Base-by-base conservation (phyloP, 176 grass and related monocot genomes). In the Oryza punctata region DNA sequence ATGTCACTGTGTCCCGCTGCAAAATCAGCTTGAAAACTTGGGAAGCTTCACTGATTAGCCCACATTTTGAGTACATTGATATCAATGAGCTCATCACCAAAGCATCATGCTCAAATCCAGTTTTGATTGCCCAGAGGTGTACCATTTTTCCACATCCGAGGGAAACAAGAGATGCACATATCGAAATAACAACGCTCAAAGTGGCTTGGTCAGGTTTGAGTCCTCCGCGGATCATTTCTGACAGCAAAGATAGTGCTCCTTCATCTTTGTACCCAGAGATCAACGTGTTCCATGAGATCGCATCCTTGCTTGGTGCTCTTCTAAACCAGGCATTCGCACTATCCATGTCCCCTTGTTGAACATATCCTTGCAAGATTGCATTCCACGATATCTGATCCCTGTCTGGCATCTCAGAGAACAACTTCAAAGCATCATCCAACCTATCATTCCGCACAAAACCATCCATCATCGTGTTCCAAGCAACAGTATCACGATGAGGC, bases 401-500 rank as follows among this genome's bases (percentile, higher is more conserved):
- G 28, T 73, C n/a, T 18, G 89, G 92, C 92, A 91, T 94, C 52
- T 83, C 78, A 72, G 49, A 8, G 3, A 94, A 94, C 78, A 94
- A 85, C 73, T 33, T 68, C 78, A 94, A 76, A 23, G 92, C 92
- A 40, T 91, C 87, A 54, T 91, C 84, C 30, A 94, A 70, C 92
- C 88, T 85, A 27, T 77, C 81, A 30, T 77, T 88, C 82, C 68
- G 71, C 37, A 94, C 73, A 19, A 91, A 91, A 25, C 92, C 92
- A 76, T 85, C 78, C 25, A 94, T 90, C 92, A 94, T 91, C 12
- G 89, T 94, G 59, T 94, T 94, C 92, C 92, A 94, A 73, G 92
- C 83, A 80, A 94, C 72, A 7, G 70, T 25, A 74, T 94, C 93
- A 12, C 70, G 89, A 10, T 90, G 38, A 40, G 93, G 93, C 87